Conservation (phyloP, 1,284 basidiomycete species). For the Cutaneotrichosporon spelunceum region DNA sequence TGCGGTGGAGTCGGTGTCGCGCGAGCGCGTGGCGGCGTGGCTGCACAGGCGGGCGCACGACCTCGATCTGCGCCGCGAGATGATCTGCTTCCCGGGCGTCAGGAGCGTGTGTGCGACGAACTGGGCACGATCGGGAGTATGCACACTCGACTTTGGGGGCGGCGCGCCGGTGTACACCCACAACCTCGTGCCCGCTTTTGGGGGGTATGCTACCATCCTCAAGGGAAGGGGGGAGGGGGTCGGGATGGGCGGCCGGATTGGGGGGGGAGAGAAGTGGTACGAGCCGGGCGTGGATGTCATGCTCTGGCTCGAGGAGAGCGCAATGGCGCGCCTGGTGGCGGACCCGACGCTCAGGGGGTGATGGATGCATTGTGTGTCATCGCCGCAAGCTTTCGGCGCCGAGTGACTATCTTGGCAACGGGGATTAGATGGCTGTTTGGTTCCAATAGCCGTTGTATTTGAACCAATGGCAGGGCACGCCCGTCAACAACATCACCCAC, state of each 20-base stretch:
- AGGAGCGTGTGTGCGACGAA: constrained; percentile 52
- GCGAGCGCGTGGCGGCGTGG: constrained; percentile 41
- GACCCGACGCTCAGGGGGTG: constrained; percentile 14
- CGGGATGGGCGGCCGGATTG: neutral
- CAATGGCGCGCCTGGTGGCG: constrained; percentile 10
- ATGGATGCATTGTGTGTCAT: too few species aligned
- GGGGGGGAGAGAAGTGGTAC: constrained; percentile 12
- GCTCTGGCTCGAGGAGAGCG: constrained; percentile 18
- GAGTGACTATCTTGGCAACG: too few species aligned
- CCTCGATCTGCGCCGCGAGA: constrained; percentile 43
- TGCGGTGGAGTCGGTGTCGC: constrained; percentile 37
- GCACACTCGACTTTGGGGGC: constrained; percentile 52
- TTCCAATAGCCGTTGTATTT: neutral
- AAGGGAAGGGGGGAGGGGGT: neutral
- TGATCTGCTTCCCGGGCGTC: constrained; percentile 53
- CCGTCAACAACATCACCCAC: neutral
- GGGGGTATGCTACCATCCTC: constrained; percentile 12
- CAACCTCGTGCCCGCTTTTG: constrained; percentile 15
- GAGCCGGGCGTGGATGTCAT: constrained; percentile 15
- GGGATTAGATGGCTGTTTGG: neutral
- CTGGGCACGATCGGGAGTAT: constrained; percentile 52
- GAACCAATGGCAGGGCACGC: neutral
- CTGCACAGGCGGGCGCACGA: constrained; percentile 53
- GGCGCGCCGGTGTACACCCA: constrained; percentile 40
- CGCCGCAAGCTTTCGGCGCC: too few species aligned